Conservation (phyloP, 2,329 filamentous ascomycete genomes). For the Bertia moriformis region DNA sequence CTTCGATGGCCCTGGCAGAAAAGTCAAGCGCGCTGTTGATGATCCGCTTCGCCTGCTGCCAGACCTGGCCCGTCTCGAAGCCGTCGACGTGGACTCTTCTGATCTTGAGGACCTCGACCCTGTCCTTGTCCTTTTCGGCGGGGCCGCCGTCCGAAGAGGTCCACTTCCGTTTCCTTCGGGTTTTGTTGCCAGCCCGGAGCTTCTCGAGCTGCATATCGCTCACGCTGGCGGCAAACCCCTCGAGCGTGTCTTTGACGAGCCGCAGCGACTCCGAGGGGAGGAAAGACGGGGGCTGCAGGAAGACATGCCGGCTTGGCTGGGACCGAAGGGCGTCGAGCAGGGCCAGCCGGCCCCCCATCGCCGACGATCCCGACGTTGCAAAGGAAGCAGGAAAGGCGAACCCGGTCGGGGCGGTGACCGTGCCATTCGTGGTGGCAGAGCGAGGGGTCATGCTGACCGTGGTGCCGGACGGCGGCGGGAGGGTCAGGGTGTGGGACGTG, state of each 20-base stretch:
- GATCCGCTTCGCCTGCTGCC: conserved; percentile 81
- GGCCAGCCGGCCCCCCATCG: too few relatives aligned
- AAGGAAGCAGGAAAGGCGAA: too few relatives aligned
- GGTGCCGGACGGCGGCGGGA: too few relatives aligned
- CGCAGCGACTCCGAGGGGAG: conserved; percentile 58
- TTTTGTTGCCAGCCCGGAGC: conserved; percentile 54
- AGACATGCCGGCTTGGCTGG: conserved; percentile 44
- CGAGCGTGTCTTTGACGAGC: conserved; percentile 67
- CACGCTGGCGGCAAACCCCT: conserved; percentile 61
- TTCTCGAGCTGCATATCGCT: conserved; percentile 58
- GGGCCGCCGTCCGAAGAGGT: conserved; percentile 18
- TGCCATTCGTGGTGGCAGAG: too few relatives aligned
- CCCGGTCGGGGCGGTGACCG: too few relatives aligned
- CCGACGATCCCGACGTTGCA: too few relatives aligned
- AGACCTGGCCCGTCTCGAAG: conserved; percentile 78
- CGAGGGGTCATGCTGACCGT: too few relatives aligned
- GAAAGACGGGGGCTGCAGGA: conserved; percentile 58
- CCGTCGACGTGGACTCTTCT: conserved; percentile 75
- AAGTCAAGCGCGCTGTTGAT: conserved; percentile 42
- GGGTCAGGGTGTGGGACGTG: too few relatives aligned
- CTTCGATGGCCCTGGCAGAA: conserved; percentile 28
- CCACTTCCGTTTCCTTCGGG: conserved; percentile 51
- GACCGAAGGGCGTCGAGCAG: conserved; percentile 42
- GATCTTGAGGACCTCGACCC: conserved; percentile 50
- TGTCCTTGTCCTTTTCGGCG: conserved; percentile 24